phyloP scores from a whole-genome alignment of 139 green algal species.

The Spirogloea muscicola region DNA sequence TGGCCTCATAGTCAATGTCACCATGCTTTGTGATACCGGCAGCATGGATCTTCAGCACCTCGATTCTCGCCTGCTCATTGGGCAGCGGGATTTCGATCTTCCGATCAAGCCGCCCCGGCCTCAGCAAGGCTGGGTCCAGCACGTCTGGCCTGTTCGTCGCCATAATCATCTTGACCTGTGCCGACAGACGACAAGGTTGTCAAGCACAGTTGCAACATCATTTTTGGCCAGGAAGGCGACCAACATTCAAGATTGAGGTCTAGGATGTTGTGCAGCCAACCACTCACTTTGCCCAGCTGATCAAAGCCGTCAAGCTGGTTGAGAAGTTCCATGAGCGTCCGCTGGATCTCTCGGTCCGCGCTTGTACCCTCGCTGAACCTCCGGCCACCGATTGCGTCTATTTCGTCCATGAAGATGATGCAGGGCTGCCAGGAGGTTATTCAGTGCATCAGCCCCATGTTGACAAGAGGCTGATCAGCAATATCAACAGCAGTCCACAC shows the following conservation, averaged over 20 bases:
- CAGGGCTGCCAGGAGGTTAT: slow-evolving; percentile 43
- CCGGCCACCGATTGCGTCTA: slow-evolving; percentile 96
- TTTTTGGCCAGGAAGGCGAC: background rate
- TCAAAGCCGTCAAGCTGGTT: slow-evolving; percentile 97
- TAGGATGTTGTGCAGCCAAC: background rate
- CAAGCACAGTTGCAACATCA: background rate
- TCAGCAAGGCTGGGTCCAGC: slow-evolving; percentile 94
- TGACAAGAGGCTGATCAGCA: no score
- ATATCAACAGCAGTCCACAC: no score
- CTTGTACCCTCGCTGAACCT: slow-evolving; percentile 95
- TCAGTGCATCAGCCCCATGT: no score
- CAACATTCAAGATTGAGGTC: background rate
- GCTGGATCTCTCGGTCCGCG: slow-evolving; percentile 97
- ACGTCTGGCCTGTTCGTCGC: slow-evolving; percentile 77
- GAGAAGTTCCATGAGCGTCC: slow-evolving; percentile 99
- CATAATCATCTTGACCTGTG: slow-evolving; percentile 62
- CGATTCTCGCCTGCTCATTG: slow-evolving; percentile 91
- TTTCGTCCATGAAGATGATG: slow-evolving; percentile 66
- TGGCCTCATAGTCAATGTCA: slow-evolving; percentile 98
- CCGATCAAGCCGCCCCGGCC: slow-evolving; percentile 88
- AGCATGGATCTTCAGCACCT: slow-evolving; percentile 99
- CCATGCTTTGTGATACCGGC: slow-evolving; percentile 91
- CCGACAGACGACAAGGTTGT: background rate
- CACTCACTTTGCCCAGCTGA: slow-evolving; percentile 77
- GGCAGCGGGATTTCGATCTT: slow-evolving; percentile 99